Evolutionary conservation across 2,329 filamentous ascomycete genomes (phyloP).

Genomic region (Fusarium sp.): DNA sequence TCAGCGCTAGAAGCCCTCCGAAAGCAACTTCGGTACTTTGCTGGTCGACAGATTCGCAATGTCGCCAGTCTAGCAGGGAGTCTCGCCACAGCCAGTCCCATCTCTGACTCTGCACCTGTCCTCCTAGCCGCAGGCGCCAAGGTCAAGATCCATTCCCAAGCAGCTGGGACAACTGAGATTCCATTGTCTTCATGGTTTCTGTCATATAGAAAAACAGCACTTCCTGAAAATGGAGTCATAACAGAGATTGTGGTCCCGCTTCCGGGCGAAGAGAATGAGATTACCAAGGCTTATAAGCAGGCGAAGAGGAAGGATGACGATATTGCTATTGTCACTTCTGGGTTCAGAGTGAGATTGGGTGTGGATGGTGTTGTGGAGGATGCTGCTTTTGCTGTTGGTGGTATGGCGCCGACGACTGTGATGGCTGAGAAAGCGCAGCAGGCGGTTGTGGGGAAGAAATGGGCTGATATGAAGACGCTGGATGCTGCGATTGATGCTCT

Average conservation of each 20-base stretch:
- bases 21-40: not conserved
- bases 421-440: not conserved
- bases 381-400: not conserved
- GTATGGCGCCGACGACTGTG: not conserved
- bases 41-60: not conserved
- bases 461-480: not conserved
- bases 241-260: not conserved
- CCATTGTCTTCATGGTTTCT: not conserved
- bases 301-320: conserved; percentile 2
- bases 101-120: not conserved
- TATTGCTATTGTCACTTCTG: not conserved
- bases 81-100: not conserved
- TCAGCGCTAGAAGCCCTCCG: not conserved
- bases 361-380: not conserved
- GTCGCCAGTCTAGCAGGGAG: not conserved
- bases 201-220: not conserved
- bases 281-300: not conserved
- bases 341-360: not conserved
- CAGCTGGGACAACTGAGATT: fast-evolving
- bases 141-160: not conserved
- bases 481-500: not conserved
- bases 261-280: not conserved
- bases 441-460: not conserved
- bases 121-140: not conserved
- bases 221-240: not conserved